Evolutionary conservation across 345 rosid species (phyloP).

Genomic region (Lenwebbia sp.): DNA sequence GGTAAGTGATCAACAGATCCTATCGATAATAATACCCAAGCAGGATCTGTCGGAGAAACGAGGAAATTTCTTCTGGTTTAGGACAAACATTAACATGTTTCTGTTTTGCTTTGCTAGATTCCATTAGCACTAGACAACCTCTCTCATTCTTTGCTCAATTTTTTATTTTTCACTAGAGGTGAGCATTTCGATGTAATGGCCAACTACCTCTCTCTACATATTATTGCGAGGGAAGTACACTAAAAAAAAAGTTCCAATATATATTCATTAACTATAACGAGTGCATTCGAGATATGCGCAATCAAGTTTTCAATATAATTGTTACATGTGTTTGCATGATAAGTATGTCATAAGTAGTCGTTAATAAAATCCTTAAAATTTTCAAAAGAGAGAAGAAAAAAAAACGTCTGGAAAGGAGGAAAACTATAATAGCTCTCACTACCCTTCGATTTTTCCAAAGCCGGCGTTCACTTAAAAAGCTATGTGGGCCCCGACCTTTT

Average conservation of each 20-base stretch:
- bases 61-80: background rate
- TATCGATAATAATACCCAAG: background rate
- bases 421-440: background rate
- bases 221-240: background rate
- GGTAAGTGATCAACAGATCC: background rate
- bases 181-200: background rate
- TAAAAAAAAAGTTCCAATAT: background rate
- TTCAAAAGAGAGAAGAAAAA: no score
- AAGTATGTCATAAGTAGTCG: background rate
- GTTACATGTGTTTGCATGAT: background rate
- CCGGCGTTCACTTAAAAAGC: background rate
- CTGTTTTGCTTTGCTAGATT: background rate
- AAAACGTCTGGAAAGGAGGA: background rate
- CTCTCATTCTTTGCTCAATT: background rate
- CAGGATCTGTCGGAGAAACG: background rate
- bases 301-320: background rate
- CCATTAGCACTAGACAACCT: background rate
- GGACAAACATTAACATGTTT: background rate
- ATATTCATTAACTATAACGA: background rate
- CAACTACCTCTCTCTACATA: background rate
- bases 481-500: background rate
- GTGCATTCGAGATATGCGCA: background rate
- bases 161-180: background rate
- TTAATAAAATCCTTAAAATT: background rate
- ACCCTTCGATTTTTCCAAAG: background rate